These are phyloP conservation scores for Phalaenopsis equestris DNA, from an alignment of 106 monocot genomes.

Conservation along the genomic window DNA sequence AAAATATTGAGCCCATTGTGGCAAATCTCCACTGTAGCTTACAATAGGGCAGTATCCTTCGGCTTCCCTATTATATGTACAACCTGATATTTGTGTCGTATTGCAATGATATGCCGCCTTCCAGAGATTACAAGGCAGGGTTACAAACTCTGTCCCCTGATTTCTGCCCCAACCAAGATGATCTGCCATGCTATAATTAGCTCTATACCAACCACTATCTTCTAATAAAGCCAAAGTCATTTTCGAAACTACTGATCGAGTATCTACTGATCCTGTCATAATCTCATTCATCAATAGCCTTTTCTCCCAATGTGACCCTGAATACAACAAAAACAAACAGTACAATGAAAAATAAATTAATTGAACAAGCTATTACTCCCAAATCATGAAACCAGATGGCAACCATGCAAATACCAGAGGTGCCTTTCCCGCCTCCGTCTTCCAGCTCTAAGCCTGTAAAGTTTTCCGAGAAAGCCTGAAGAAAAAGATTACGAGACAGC, in stretches of 20 bases:
- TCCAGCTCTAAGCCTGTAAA: constrained; percentile 95
- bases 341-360: background rate
- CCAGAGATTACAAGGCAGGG: constrained; percentile 79
- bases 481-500: background rate
- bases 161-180: constrained; percentile 86
- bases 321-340: background rate
- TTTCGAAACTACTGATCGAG: constrained; percentile 95
- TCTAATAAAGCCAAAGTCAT: constrained; percentile 98
- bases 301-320: constrained; percentile 99
- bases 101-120: constrained; percentile 95
- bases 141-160: constrained; percentile 95
- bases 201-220: constrained; percentile 97
- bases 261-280: constrained; percentile 99
- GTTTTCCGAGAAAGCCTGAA: constrained; percentile 85
- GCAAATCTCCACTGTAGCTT: constrained; percentile 79
- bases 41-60: constrained; percentile 99
- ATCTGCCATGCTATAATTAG: constrained; percentile 99
- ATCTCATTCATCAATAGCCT: constrained; percentile 99
- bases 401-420: constrained; percentile 55
- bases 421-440: constrained; percentile 97
- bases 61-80: constrained; percentile 99
- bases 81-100: constrained; percentile 85
- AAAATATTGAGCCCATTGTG: constrained; percentile 91
- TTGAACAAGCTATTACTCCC: background rate
- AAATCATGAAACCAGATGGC: background rate